These are phyloP conservation scores for Pleurotus djamor DNA, from an alignment of 768 basidiomycete species.

Conservation along the genomic window DNA sequence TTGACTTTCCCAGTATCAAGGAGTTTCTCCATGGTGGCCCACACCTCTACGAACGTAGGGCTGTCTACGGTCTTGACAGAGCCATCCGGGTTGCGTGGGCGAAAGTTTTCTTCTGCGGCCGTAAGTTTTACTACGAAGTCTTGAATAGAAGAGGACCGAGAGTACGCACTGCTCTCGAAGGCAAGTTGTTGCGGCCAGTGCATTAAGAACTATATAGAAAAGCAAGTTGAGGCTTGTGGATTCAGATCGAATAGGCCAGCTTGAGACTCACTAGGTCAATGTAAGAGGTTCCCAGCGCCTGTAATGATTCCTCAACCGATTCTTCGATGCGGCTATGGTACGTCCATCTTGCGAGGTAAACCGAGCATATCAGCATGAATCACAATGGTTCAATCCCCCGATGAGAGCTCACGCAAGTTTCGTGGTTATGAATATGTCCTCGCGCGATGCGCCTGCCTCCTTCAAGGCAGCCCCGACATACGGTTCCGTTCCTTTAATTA, in stretches of 20 bases:
- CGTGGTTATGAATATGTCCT: slow-evolving; percentile 47
- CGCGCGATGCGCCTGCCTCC: slow-evolving; percentile 44
- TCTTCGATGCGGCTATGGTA: slow-evolving; percentile 33
- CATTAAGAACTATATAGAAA: slow-evolving; percentile 36
- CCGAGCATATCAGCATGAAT: background rate
- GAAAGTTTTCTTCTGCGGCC: slow-evolving; percentile 11
- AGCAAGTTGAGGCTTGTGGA: background rate
- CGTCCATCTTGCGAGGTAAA: slow-evolving; percentile 24
- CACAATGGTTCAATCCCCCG: background rate
- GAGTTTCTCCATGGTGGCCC: slow-evolving; percentile 51
- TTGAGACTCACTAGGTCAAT: slow-evolving; percentile 33
- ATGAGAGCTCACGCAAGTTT: slow-evolving; percentile 34
- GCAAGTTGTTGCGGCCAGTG: slow-evolving; percentile 45
- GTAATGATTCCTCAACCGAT: slow-evolving; percentile 38
- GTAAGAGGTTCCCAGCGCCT: slow-evolving; percentile 38
- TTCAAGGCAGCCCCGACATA: slow-evolving; percentile 43
- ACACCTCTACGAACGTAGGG: slow-evolving; percentile 36
- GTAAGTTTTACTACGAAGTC: background rate
- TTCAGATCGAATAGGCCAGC: background rate
- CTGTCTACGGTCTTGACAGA: slow-evolving; percentile 25
- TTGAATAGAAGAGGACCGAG: background rate
- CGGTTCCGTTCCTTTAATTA: slow-evolving; percentile 32
- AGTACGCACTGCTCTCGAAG: slow-evolving; percentile 21
- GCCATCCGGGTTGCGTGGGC: slow-evolving; percentile 29
- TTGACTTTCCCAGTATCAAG: slow-evolving; percentile 41